phyloP scores from a whole-genome alignment of 2,329 filamentous ascomycete species.

The Clonostachys solani region DNA sequence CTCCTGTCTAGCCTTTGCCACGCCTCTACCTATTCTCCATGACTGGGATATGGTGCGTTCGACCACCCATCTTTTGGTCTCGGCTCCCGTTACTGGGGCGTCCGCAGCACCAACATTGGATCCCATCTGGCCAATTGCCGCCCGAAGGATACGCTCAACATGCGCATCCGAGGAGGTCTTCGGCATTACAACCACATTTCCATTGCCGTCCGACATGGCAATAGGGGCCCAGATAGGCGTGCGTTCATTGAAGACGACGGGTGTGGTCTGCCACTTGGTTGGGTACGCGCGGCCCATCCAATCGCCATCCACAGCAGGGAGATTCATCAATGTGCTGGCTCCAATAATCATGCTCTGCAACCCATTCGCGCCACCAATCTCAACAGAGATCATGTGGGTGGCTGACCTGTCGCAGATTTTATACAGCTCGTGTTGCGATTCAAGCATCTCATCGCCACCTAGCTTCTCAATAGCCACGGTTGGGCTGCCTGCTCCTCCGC shows the following conservation, averaged over 20 bases:
- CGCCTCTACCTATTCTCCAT: conserved; percentile 57
- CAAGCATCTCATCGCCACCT: conserved; percentile 48
- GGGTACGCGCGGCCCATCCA: conserved; percentile 55
- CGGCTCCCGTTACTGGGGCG: conserved; percentile 40
- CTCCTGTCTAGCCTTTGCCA: conserved; percentile 41
- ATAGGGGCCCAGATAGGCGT: conserved; percentile 38
- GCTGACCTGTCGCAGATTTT: conserved; percentile 39
- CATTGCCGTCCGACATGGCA: conserved; percentile 46
- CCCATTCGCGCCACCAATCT: conserved; percentile 66
- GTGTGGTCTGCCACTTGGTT: conserved; percentile 50
- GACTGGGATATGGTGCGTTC: conserved; percentile 48
- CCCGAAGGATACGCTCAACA: conserved; percentile 44
- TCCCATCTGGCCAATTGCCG: conserved; percentile 51
- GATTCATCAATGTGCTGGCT: conserved; percentile 43
- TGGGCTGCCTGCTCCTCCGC: conserved; percentile 54
- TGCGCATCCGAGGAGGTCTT: conserved; percentile 38
- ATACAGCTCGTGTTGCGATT: conserved; percentile 48
- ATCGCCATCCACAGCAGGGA: conserved; percentile 48
- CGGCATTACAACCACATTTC: conserved; percentile 45
- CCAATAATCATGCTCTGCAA: conserved; percentile 54
- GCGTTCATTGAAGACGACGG: conserved; percentile 44
- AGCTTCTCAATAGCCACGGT: conserved; percentile 59
- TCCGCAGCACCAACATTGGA: conserved; percentile 45
- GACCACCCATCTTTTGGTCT: conserved; percentile 46
- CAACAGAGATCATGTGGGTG: conserved; percentile 56